Evolutionary conservation across 768 basidiomycete genomes (phyloP).

Genomic region (Xerocomellus chrysenteron): DNA sequence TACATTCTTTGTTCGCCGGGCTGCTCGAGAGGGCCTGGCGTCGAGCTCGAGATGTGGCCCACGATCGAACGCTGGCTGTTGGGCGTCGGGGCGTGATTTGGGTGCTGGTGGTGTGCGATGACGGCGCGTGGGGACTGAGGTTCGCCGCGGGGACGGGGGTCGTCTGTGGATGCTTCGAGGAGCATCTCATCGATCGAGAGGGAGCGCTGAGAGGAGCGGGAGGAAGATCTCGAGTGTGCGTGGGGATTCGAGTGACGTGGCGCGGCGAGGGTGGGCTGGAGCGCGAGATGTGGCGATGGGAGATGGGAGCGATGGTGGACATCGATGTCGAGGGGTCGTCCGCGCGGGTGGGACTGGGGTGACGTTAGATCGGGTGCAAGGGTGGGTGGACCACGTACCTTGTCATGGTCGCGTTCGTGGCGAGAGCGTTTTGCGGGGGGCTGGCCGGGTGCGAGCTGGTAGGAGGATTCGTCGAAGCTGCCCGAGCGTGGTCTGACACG

Average conservation of each 20-base stretch:
- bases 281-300: slow-evolving; percentile 13
- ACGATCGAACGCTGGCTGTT: slow-evolving; percentile 24
- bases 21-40: slow-evolving; percentile 31
- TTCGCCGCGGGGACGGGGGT: slow-evolving; percentile 33
- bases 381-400: neutral
- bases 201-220: slow-evolving; percentile 36
- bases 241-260: slow-evolving; percentile 17
- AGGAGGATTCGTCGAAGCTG: slow-evolving; percentile 39
- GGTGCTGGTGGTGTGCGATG: slow-evolving; percentile 34
- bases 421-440: slow-evolving; percentile 53
- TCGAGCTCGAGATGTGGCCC: slow-evolving; percentile 15
- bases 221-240: slow-evolving; percentile 30
- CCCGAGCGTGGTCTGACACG: slow-evolving; percentile 46
- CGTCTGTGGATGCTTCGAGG: slow-evolving; percentile 43
- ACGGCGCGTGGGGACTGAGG: slow-evolving; percentile 32
- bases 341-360: slow-evolving; percentile 16
- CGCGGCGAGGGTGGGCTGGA: slow-evolving; percentile 8
- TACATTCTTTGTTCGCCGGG: slow-evolving; percentile 44
- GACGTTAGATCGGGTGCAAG: slow-evolving; percentile 5
- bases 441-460: slow-evolving; percentile 34
- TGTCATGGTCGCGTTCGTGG: slow-evolving; percentile 37
- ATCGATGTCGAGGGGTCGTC: slow-evolving; percentile 22
- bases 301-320: slow-evolving; percentile 28
- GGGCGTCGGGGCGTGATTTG: slow-evolving; percentile 16
- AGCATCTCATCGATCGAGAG: slow-evolving; percentile 49